These are phyloP conservation scores for Lasiosphaeris hirsuta DNA, from an alignment of 495 filamentous ascomycete genomes.

Conservation along the genomic window DNA sequence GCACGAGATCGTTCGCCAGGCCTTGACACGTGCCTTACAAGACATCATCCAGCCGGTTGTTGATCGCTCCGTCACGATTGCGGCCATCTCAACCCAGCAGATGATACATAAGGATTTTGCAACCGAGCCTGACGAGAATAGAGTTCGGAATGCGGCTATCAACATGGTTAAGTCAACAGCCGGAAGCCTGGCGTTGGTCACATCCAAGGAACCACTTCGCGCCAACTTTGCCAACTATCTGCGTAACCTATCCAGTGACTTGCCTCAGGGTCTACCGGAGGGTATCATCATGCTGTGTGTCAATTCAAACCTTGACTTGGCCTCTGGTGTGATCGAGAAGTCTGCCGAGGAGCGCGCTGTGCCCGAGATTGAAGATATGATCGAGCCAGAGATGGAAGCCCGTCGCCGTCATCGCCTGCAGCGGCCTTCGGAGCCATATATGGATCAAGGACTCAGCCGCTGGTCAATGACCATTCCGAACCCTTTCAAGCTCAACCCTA, in stretches of 20 bases:
- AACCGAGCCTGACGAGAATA: conserved; percentile 84
- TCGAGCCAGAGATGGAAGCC: conserved; percentile 69
- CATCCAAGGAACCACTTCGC: conserved; percentile 92
- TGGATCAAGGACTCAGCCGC: conserved; percentile 72
- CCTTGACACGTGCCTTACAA: conserved; percentile 80
- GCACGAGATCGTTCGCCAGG: conserved; percentile 75
- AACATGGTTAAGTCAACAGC: conserved; percentile 91
- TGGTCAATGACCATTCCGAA: conserved; percentile 88
- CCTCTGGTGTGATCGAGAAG: conserved; percentile 88
- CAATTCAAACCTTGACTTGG: conserved; percentile 92
- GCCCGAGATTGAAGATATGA: conserved; percentile 89
- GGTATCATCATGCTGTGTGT: conserved; percentile 94
- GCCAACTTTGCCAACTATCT: conserved; percentile 97
- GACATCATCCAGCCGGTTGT: conserved; percentile 98
- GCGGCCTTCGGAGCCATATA: conserved; percentile 75
- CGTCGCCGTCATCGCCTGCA: conserved; percentile 68
- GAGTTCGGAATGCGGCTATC: conserved; percentile 76
- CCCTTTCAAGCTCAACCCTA: conserved; percentile 75
- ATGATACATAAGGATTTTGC: conserved; percentile 95
- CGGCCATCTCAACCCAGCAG: conserved; percentile 89
- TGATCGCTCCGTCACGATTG: conserved; percentile 94
- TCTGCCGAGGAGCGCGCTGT: conserved; percentile 90
- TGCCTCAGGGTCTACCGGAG: conserved; percentile 72
- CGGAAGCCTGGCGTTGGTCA: conserved; percentile 91
- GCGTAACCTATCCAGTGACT: conserved; percentile 68